Conservation (phyloP, 306 rosid species). For the Mimosa pudica region DNA sequence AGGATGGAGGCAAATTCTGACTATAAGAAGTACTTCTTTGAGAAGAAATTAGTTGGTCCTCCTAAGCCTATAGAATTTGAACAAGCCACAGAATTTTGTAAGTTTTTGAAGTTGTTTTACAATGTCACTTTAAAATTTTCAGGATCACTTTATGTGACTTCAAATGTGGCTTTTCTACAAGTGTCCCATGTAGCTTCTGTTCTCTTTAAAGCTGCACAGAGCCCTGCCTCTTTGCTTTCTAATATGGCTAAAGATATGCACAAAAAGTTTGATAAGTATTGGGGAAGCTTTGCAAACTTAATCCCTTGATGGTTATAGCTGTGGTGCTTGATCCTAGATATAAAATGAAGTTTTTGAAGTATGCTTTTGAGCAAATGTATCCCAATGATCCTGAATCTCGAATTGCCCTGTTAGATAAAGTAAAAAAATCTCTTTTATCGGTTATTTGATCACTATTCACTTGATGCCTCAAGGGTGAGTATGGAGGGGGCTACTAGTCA, state of each 20-base stretch:
- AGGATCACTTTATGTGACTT: neutral
- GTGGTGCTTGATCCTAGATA: neutral
- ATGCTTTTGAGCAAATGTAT: neutral
- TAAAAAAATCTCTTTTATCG: neutral
- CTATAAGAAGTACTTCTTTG: neutral
- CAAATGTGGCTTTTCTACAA: neutral
- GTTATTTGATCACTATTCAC: neutral
- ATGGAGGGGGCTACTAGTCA: too few species aligned
- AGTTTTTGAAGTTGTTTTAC: neutral
- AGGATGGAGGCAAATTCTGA: neutral
- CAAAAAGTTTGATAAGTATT: neutral
- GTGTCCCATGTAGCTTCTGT: too few species aligned
- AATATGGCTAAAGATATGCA: neutral
- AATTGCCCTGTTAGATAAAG: neutral
- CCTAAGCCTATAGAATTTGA: neutral
- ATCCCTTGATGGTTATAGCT: neutral
- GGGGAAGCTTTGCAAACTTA: neutral
- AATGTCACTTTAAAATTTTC: neutral
- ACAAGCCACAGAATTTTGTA: neutral
- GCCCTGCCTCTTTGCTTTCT: neutral
- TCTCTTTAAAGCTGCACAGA: too few species aligned
- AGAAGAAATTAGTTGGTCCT: neutral
- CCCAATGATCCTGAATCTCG: neutral
- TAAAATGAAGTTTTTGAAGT: neutral
- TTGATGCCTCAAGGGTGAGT: too few species aligned